Evolutionary conservation across 2,329 filamentous ascomycete genomes (phyloP).

Genomic region (Talaromyces sp.): DNA sequence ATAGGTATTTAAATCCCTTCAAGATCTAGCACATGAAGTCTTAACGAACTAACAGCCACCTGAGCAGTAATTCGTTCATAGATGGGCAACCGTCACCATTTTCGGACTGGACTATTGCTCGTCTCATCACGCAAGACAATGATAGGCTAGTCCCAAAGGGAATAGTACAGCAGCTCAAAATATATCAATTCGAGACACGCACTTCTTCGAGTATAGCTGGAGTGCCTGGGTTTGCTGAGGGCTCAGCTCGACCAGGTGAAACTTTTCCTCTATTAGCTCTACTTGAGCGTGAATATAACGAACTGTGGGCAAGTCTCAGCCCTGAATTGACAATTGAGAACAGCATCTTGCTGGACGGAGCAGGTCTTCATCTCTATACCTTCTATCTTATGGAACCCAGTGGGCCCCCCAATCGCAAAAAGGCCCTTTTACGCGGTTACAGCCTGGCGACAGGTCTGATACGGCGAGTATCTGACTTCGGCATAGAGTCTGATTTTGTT

Average conservation of each 20-base stretch:
- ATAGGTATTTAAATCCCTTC: conserved; percentile 10
- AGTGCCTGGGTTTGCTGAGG: neutral
- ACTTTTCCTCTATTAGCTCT: conserved; percentile 10
- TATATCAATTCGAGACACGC: conserved; percentile 17
- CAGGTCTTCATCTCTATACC: conserved; percentile 11
- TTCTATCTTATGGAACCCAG: conserved; percentile 12
- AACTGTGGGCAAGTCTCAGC: neutral
- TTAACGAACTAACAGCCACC: neutral
- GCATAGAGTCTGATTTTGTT: neutral
- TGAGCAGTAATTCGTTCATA: conserved; percentile 1
- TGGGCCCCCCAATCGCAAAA: conserved; percentile 8
- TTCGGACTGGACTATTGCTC: conserved; percentile 12
- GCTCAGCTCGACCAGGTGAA: conserved; percentile 1
- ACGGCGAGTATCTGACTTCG: neutral
- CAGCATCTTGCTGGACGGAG: conserved; percentile 11
- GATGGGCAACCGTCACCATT: conserved; percentile 5
- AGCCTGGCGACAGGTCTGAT: conserved; percentile 1
- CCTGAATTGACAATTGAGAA: conserved; percentile 4
- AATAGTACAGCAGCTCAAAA: conserved; percentile 15
- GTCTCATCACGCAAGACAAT: neutral
- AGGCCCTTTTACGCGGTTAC: conserved; percentile 11
- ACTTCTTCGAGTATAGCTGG: conserved; percentile 13
- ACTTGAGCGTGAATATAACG: conserved; percentile 10
- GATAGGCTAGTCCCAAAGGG: conserved; percentile 1
- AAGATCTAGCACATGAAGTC: neutral